phyloP scores from a whole-genome alignment of 2,329 filamentous ascomycete genomes.

The Microsporum audouinii region DNA sequence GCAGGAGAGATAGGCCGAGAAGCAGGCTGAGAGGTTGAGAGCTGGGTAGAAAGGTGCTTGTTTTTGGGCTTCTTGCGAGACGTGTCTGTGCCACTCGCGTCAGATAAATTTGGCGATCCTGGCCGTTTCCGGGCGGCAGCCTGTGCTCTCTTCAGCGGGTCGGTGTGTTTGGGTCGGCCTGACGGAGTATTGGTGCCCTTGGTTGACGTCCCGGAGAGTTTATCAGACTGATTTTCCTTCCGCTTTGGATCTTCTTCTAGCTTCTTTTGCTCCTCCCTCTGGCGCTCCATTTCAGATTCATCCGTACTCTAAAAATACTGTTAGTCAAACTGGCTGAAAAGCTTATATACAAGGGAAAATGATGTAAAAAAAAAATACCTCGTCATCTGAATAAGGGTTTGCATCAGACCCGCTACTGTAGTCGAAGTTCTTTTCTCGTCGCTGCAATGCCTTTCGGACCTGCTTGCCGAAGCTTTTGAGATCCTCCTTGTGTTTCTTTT shows the following conservation, averaged over 20 bases:
- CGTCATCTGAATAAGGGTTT: conserved; percentile 46
- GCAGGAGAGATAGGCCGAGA: conserved; percentile 40
- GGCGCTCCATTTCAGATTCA: conserved; percentile 53
- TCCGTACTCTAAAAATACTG: conserved; percentile 41
- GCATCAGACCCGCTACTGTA: conserved; percentile 62
- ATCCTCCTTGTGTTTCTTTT: conserved; percentile 53
- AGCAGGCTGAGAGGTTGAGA: conserved; percentile 13
- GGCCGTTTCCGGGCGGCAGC: conserved; percentile 60
- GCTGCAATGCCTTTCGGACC: conserved; percentile 68
- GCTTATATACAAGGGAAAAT: background rate
- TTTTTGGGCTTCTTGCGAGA: conserved; percentile 68
- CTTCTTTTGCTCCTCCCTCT: conserved; percentile 49
- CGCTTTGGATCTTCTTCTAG: conserved; percentile 46
- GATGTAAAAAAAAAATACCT: conserved; percentile 20
- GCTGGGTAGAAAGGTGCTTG: conserved; percentile 41
- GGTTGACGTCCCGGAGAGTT: conserved; percentile 43
- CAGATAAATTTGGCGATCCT: conserved; percentile 76
- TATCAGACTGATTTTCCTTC: conserved; percentile 40
- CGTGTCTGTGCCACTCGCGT: conserved; percentile 85
- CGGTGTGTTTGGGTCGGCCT: conserved; percentile 44
- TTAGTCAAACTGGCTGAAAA: conserved; percentile 5
- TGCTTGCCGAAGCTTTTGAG: conserved; percentile 62
- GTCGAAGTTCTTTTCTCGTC: conserved; percentile 74
- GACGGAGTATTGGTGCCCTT: conserved; percentile 62
- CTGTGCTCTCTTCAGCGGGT: conserved; percentile 41